phyloP scores from a whole-genome alignment of 2,329 filamentous ascomycete genomes.

The Pseudocercospora macadamiae region DNA sequence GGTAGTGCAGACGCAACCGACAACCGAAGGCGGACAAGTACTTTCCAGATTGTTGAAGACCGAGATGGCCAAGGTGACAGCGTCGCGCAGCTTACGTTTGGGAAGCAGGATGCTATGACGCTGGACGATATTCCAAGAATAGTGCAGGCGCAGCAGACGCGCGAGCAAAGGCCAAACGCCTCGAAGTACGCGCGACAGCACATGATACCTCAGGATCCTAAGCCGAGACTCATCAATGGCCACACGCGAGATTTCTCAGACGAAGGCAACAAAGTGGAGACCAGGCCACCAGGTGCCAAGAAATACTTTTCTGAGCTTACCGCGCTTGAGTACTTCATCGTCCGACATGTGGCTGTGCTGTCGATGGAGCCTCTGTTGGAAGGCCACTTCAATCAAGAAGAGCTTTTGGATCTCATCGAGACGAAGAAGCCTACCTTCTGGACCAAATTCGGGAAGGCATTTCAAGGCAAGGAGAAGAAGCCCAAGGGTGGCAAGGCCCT shows the following conservation, averaged over 20 bases:
- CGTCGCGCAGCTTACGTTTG: conserved; percentile 77
- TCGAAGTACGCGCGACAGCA: conserved; percentile 76
- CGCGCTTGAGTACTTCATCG: conserved; percentile 94
- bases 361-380: conserved; percentile 93
- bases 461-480: conserved; percentile 65
- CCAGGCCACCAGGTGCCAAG: conserved; percentile 53
- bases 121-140: conserved; percentile 96
- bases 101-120: conserved; percentile 86
- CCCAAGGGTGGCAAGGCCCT: conserved; percentile 87
- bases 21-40: conserved; percentile 32
- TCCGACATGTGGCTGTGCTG: conserved; percentile 90
- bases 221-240: conserved; percentile 68
- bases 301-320: conserved; percentile 96
- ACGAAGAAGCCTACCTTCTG: conserved; percentile 92
- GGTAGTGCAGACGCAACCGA: conserved; percentile 67
- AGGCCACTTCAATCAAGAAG: conserved; percentile 88
- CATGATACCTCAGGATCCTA: conserved; percentile 66
- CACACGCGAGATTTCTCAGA: conserved; percentile 69
- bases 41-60: conserved; percentile 80
- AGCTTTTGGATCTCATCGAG: conserved; percentile 89
- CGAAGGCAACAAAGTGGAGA: conserved; percentile 52
- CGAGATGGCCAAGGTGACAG: conserved; percentile 69
- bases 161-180: conserved; percentile 81
- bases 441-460: conserved; percentile 97
- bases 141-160: conserved; percentile 91